These are phyloP conservation scores for Penicillium coprophilum DNA, from an alignment of 495 filamentous ascomycete genomes.

Conservation along the genomic window DNA sequence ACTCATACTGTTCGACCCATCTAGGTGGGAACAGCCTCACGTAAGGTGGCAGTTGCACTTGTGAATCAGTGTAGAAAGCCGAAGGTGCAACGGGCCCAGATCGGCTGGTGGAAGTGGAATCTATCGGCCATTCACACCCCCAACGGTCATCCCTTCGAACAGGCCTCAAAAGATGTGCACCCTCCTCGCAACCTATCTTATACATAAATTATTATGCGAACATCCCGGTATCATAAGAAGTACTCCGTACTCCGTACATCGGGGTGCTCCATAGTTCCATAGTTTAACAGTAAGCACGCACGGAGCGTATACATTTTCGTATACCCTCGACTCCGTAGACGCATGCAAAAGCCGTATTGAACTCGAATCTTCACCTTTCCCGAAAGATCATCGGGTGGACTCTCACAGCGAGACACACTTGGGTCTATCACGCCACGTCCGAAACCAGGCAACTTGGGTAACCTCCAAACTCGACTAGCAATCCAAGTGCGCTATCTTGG, in stretches of 20 bases:
- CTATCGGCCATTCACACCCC: slow-evolving; percentile 8
- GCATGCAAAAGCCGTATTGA: slow-evolving; percentile 10
- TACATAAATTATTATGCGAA: not conserved
- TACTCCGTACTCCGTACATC: too few relatives aligned
- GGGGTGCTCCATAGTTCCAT: too few relatives aligned
- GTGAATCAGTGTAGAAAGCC: slow-evolving; percentile 18
- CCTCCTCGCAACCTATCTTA: not conserved
- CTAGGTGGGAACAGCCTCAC: slow-evolving; percentile 3
- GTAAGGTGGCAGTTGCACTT: slow-evolving; percentile 20
- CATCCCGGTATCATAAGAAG: too few relatives aligned
- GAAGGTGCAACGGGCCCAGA: slow-evolving; percentile 4
- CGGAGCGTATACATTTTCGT: slow-evolving; percentile 1
- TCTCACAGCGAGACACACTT: slow-evolving; percentile 5
- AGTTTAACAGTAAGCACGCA: not conserved
- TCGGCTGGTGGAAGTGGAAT: slow-evolving; percentile 13
- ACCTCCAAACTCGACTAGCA: slow-evolving; percentile 8
- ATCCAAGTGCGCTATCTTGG: slow-evolving; percentile 19
- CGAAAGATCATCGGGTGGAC: slow-evolving; percentile 7
- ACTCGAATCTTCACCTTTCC: slow-evolving; percentile 2
- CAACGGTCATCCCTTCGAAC: slow-evolving; percentile 1
- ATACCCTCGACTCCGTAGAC: not conserved
- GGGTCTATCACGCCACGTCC: slow-evolving; percentile 7
- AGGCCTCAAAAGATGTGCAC: not conserved
- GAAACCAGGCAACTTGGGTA: slow-evolving; percentile 8
- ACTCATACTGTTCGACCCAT: slow-evolving; percentile 7